Conservation (phyloP, 1,139 yeast species). For the Starmera stellimalicola region DNA sequence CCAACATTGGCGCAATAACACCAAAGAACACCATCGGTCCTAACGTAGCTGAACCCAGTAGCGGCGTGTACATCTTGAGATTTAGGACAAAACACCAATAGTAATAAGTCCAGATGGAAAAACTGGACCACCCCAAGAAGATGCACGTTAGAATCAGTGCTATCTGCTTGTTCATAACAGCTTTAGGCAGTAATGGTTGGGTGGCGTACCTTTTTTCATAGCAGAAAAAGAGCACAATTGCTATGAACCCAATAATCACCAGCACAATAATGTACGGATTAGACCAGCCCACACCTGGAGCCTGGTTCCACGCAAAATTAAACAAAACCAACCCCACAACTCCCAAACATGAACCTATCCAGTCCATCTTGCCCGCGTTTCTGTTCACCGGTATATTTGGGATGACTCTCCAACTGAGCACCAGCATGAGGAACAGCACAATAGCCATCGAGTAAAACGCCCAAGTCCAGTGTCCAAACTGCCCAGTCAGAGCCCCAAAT, state of each 20-base stretch:
- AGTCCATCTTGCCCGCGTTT: slow-evolving; percentile 26
- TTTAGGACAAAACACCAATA: slow-evolving; percentile 31
- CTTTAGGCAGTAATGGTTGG: slow-evolving; percentile 36
- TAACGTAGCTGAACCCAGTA: slow-evolving; percentile 35
- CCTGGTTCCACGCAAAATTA: slow-evolving; percentile 47
- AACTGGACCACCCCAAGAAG: slow-evolving; percentile 49
- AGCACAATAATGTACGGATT: slow-evolving; percentile 36
- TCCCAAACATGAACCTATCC: slow-evolving; percentile 37
- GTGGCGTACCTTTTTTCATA: slow-evolving; percentile 22
- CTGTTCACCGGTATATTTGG: slow-evolving; percentile 23
- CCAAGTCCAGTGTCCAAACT: slow-evolving; percentile 43
- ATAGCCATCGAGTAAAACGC: slow-evolving; percentile 38
- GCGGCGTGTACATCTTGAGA: slow-evolving; percentile 34
- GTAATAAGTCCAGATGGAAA: slow-evolving; percentile 40
- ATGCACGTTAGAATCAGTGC: slow-evolving; percentile 25
- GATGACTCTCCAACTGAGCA: slow-evolving; percentile 23
- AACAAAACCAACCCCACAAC: slow-evolving; percentile 37
- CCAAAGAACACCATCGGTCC: slow-evolving; percentile 39
- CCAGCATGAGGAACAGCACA: slow-evolving; percentile 24
- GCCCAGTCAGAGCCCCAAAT: slow-evolving; percentile 38
- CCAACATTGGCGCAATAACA: slow-evolving; percentile 34
- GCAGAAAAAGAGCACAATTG: slow-evolving; percentile 22
- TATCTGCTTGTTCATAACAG: slow-evolving; percentile 27
- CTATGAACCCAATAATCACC: slow-evolving; percentile 31
- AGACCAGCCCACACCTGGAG: slow-evolving; percentile 43